Percentiles rank a stretch among this genome's conserved stretches.
These are phyloP conservation scores for Diaporthe ilicicola DNA, from an alignment of 2,329 filamentous ascomycete species.

Conservation along the genomic window DNA sequence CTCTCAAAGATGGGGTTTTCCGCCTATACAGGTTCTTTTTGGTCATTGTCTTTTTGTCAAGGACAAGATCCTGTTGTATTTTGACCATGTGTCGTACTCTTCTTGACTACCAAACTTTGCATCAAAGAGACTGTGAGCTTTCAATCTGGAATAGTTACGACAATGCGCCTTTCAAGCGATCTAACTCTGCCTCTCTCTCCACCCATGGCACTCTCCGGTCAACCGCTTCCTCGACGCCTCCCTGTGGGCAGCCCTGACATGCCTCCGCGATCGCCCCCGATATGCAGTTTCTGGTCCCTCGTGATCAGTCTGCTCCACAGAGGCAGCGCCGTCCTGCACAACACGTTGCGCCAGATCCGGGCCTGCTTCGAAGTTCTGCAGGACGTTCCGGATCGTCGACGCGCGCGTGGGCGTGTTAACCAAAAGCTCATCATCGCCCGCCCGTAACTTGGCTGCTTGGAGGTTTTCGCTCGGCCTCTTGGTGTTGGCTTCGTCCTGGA, in stretches of 20 bases:
- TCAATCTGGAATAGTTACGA: too few relatives aligned
- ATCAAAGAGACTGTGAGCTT: too few relatives aligned
- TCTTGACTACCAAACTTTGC: too few relatives aligned
- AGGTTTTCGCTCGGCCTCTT: not conserved
- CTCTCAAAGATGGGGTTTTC: too few relatives aligned
- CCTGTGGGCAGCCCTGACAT: not conserved
- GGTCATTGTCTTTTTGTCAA: too few relatives aligned
- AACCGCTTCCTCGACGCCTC: not conserved
- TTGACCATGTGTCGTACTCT: too few relatives aligned
- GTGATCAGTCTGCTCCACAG: not conserved
- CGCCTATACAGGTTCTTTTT: too few relatives aligned
- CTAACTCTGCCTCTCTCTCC: too few relatives aligned
- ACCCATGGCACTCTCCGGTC: too few relatives aligned
- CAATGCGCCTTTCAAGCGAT: too few relatives aligned
- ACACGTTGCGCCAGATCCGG: not conserved
- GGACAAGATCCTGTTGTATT: too few relatives aligned
- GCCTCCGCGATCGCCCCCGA: not conserved
- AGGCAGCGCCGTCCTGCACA: not conserved
- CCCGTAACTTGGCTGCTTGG: not conserved
- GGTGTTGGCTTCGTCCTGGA: not conserved
- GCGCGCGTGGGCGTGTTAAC: not conserved
- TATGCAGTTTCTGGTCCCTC: not conserved
- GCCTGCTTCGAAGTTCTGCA: not conserved
- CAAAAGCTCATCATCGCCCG: not conserved
- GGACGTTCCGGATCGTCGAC: not conserved